Percentiles rank a stretch among this genome's conserved stretches.
phyloP scores from a whole-genome alignment of 1,139 yeast species.

The Pneumocystis carinii region DNA sequence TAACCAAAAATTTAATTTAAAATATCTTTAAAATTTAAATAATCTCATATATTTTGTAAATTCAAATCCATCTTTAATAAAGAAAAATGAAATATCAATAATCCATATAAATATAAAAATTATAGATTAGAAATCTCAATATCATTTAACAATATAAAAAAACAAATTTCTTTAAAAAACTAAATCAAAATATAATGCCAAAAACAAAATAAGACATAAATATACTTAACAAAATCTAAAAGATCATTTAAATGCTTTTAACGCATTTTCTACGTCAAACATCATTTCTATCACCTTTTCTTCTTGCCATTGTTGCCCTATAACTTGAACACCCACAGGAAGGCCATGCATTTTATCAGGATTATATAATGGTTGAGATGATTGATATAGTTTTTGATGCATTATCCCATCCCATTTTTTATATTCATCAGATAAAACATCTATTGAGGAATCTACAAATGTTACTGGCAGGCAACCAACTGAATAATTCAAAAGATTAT shows the following conservation, averaged over 20 bases:
- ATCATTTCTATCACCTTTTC: conserved; percentile 41
- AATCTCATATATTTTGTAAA: no score
- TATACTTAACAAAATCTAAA: background rate
- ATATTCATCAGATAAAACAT: conserved; percentile 43
- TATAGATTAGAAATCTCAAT: no score
- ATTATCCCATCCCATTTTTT: conserved; percentile 45
- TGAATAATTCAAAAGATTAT: conserved; percentile 42
- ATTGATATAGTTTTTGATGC: conserved; percentile 31
- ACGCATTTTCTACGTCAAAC: conserved; percentile 26
- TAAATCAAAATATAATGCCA: no score
- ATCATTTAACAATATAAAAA: no score
- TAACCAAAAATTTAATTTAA: no score
- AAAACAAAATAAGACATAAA: no score
- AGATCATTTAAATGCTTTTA: conserved; percentile 15
- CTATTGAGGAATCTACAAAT: conserved; percentile 36
- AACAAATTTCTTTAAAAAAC: no score
- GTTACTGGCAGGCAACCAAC: conserved; percentile 43
- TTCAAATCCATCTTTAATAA: no score
- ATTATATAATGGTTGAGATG: conserved; percentile 29
- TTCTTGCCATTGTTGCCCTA: conserved; percentile 44
- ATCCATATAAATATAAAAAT: no score
- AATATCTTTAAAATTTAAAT: no score
- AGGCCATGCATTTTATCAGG: conserved; percentile 45
- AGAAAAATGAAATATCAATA: no score
- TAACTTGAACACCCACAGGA: conserved; percentile 52